Base-by-base conservation (phyloP, 768 basidiomycete genomes). In the Cystofilobasidium ferigula region DNA sequence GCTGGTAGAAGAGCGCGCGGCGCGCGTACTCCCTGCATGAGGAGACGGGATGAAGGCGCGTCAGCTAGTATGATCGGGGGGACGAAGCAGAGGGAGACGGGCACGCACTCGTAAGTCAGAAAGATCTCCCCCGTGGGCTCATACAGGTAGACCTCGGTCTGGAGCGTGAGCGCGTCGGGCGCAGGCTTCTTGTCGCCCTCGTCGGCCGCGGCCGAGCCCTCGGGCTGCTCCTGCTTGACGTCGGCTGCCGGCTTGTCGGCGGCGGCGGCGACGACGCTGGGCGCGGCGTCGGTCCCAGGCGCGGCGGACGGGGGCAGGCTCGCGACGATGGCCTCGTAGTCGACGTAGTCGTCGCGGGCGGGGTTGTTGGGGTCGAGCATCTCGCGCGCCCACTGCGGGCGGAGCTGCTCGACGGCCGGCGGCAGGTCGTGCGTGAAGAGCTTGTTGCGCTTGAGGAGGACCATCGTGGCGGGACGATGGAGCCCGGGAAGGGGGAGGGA, bases 101-200 rank as follows among this genome's bases (percentile, higher is more conserved):
- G 26, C 63, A 82, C 88, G 74, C 74, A 95, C 93, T 95, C 92
- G 75, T 95, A 98, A 74, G 85, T 85, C 70, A 90, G 86, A 76
- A 98, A 98, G 77, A 98, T 88, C 83, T 98, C 94, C 73, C 93
- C 94, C 3, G 94, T 98, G n/a, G n/a, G n/a, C 77, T 90, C 85
- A 70, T 85, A 80, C 74, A 98, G 86, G 80, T 88, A 93, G 79
- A 97, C 92, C 70, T 85, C 84, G 12, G 13, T 36, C 22, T 13
- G 13, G 35, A 28, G 7, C 26, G 35, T 24, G 58, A 59, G n/a
- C n/a, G n/a, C n/a, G n/a, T n/a, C n/a, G 42, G 34, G 32, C 40
- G 40, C 35, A 9, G 24, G 51, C 48, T 63, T 63, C 20, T 35
- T 40, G 35, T 63, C 62, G 45, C 22, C 45, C 8, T 18, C 24